Conservation (phyloP, 129 eudicot species). For the Dittrichia graveolens region DNA sequence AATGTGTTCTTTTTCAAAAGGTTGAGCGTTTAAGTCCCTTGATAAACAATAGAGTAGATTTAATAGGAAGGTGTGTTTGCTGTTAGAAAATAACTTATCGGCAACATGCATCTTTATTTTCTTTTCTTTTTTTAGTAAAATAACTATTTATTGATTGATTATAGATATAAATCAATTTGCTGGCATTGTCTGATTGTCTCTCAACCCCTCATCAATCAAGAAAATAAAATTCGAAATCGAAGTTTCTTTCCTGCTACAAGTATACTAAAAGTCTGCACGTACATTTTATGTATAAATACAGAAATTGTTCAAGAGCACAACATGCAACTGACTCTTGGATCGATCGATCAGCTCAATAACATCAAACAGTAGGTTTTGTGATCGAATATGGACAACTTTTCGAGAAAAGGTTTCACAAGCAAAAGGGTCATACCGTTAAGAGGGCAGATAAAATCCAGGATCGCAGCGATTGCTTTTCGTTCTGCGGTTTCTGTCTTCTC, state of each 20-base stretch:
- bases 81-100: constrained; percentile 8
- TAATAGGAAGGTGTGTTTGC: too few species aligned
- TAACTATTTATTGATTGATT: too few species aligned
- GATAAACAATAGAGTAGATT: too few species aligned
- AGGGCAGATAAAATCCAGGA: constrained; percentile 54
- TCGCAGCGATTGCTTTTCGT: constrained; percentile 58
- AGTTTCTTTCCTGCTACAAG: constrained; percentile 20
- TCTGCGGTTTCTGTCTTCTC: constrained; percentile 40
- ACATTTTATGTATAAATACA: constrained; percentile 22
- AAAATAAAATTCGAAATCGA: constrained; percentile 1
- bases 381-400: constrained; percentile 21
- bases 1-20: too few species aligned
- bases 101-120: constrained; percentile 10
- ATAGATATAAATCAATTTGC: background rate
- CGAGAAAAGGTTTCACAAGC: constrained; percentile 22
- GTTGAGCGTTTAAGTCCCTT: too few species aligned
- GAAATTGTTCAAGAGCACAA: background rate
- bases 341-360: background rate
- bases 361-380: too few species aligned
- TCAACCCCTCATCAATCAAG: constrained; percentile 15
- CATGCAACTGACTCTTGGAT: background rate
- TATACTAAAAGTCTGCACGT: background rate
- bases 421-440: constrained; percentile 48
- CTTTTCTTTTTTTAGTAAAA: background rate
- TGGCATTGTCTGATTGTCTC: constrained; percentile 30